Conservation (phyloP, 1,284 basidiomycete species). For the Meripilus lineatus region DNA sequence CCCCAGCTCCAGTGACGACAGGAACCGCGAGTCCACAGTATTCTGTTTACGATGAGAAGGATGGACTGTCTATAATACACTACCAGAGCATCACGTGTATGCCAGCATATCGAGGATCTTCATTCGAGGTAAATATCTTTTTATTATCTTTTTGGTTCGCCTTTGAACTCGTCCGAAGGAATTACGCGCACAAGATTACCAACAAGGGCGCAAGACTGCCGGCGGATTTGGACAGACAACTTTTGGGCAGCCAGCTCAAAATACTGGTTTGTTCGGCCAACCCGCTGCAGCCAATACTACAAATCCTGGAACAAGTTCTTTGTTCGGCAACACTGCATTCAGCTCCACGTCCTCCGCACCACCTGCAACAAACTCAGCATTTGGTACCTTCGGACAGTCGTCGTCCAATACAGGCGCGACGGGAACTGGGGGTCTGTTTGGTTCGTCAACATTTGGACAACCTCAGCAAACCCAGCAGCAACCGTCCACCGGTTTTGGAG, state of each 20-base stretch:
- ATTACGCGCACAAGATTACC: conserved; percentile 70
- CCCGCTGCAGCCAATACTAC: conserved; percentile 18
- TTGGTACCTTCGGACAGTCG: conserved; percentile 36
- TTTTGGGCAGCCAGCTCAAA: conserved; percentile 34
- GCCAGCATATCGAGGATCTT: conserved; percentile 62
- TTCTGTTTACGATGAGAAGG: conserved; percentile 52
- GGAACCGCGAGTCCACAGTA: conserved; percentile 62
- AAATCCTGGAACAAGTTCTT: not conserved
- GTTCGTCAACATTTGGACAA: conserved; percentile 28
- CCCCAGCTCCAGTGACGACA: conserved; percentile 48
- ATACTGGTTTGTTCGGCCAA: conserved; percentile 27
- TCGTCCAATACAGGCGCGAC: conserved; percentile 16
- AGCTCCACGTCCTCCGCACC: too few species aligned
- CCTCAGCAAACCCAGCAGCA: conserved; percentile 22
- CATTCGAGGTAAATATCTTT: conserved; percentile 55
- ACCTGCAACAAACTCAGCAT: conserved; percentile 28
- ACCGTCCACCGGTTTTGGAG: conserved; percentile 22
- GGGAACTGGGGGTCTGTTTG: conserved; percentile 36
- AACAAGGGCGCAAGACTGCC: conserved; percentile 67
- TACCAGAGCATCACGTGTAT: conserved; percentile 75
- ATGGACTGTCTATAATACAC: conserved; percentile 45
- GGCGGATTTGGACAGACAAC: conserved; percentile 42
- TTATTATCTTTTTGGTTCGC: conserved; percentile 4
- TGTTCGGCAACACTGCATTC: conserved; percentile 21
- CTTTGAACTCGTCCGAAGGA: conserved; percentile 41